Evolutionary conservation across 225 moss, liverwort and hornwort species (phyloP).

Genomic region (Physcomitrium patens): DNA sequence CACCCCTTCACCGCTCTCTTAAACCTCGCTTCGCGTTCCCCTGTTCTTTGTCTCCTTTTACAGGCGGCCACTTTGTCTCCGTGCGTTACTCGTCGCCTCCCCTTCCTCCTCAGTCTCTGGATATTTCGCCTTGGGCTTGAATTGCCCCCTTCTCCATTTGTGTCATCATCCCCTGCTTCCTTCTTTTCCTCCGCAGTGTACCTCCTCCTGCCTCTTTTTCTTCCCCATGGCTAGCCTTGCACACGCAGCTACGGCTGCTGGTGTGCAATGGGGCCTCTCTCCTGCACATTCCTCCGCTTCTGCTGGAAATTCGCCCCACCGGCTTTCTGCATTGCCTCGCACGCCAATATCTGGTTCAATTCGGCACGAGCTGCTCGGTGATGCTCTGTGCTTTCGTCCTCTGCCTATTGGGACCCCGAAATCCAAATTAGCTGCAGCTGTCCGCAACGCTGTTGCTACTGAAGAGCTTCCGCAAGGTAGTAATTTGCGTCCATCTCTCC

Average conservation of each 20-base stretch:
- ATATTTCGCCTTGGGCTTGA: too few relatives aligned
- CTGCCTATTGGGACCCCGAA: not conserved
- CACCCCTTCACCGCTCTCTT: too few relatives aligned
- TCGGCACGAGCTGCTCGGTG: constrained; percentile 39
- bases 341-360: not conserved
- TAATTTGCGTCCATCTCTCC: too few relatives aligned
- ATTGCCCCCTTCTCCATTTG: too few relatives aligned
- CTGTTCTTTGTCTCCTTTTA: too few relatives aligned
- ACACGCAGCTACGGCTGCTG: constrained; percentile 27
- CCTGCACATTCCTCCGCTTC: not conserved
- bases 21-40: too few relatives aligned
- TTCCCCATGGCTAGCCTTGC: constrained; percentile 33
- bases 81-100: too few relatives aligned
- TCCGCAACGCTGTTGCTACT: constrained; percentile 50
- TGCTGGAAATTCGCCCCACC: not conserved
- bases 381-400: constrained; percentile 12
- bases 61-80: too few relatives aligned
- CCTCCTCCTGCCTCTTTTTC: not conserved
- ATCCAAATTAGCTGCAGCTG: not conserved
- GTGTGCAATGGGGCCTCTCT: constrained; percentile 10
- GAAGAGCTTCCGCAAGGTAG: constrained; percentile 60
- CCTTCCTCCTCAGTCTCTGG: too few relatives aligned
- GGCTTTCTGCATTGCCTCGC: constrained; percentile 1
- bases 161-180: not conserved
- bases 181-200: not conserved